These are phyloP conservation scores for Xerocomellus chrysenteron DNA, from an alignment of 768 basidiomycete genomes.

Conservation along the genomic window DNA sequence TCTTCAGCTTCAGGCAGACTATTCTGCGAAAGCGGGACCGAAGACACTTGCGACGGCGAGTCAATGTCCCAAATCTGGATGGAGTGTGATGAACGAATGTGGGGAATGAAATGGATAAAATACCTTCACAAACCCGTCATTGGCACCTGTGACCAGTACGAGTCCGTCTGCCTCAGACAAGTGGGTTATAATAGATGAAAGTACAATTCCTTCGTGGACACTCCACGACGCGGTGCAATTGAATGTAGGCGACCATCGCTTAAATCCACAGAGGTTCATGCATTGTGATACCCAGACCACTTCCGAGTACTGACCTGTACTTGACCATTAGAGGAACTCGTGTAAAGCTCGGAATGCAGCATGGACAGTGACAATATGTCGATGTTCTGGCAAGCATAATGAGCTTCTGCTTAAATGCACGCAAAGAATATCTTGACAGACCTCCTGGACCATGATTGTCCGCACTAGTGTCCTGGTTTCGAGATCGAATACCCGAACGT, in stretches of 20 bases:
- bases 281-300: not conserved
- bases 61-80: slow-evolving; percentile 55
- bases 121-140: slow-evolving; percentile 84
- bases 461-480: slow-evolving; percentile 87
- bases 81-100: not conserved
- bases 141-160: slow-evolving; percentile 74
- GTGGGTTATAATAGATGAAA: slow-evolving; percentile 69
- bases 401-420: not conserved
- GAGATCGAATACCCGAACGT: slow-evolving; percentile 87
- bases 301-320: slow-evolving; percentile 52
- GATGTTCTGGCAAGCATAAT: slow-evolving; percentile 46
- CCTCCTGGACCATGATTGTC: slow-evolving; percentile 84
- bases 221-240: slow-evolving; percentile 82
- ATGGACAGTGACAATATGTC: slow-evolving; percentile 83
- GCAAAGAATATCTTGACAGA: slow-evolving; percentile 25
- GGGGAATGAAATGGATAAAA: not conserved
- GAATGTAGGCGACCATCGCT: slow-evolving; percentile 85
- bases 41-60: slow-evolving; percentile 15
- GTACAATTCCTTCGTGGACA: slow-evolving; percentile 77
- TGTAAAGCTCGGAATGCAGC: slow-evolving; percentile 62
- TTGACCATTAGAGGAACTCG: slow-evolving; percentile 64
- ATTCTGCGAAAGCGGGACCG: not conserved
- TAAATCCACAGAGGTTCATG: not conserved
- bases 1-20: slow-evolving; percentile 10
- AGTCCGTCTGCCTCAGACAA: slow-evolving; percentile 24